Evolutionary conservation across 306 rosid species (phyloP), one percentile per base, ranked within the genome.

Genomic region (Dryas octopetala): DNA sequence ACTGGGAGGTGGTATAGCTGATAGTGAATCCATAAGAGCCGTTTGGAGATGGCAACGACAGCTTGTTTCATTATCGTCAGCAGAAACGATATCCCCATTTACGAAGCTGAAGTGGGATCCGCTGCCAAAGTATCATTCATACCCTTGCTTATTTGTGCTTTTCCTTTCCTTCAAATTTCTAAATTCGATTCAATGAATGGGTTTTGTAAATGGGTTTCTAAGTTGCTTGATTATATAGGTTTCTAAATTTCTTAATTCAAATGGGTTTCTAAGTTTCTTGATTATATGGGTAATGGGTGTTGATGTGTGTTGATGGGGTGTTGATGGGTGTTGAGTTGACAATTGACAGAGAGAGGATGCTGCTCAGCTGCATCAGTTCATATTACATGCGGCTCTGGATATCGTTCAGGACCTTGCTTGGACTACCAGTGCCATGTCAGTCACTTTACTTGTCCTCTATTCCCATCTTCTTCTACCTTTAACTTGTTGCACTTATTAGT

Each of bases 81-180:
- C 86, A 83, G 98, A 86, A 95, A 89, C 70, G 96, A 95, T 75
- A 91, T 95, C 76, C 98, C 98, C 19, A 95, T 95, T 57, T 95
- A 95, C 75, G 98, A 91, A 86, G 94, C 98, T 75, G 97, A 95
- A 95, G 96, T 95, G 70, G 98, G 98, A 86, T 89, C 96, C 72
- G 91, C 98, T 19, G 88, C 93, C 70, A 95, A 95, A 81, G 98
- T 94, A 85, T 61, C 38, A 10, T 53, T 74, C 46, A 1, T 19
- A 1, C 38, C 38, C 38, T 32, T 23, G 23, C 23, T 23, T 23
- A 23, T 23, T 23, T 23, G 23, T 23, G 23, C 23, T 75, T 47
- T 73, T 46, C 41, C 19, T 58, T 68, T 52, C 23, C 46, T 67
- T 14, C 51, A 4, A 47, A 17, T 14, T 64, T 74, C 48, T 6